Conservation (phyloP, 306 rosid genomes). For the Trifolium subterraneum region DNA sequence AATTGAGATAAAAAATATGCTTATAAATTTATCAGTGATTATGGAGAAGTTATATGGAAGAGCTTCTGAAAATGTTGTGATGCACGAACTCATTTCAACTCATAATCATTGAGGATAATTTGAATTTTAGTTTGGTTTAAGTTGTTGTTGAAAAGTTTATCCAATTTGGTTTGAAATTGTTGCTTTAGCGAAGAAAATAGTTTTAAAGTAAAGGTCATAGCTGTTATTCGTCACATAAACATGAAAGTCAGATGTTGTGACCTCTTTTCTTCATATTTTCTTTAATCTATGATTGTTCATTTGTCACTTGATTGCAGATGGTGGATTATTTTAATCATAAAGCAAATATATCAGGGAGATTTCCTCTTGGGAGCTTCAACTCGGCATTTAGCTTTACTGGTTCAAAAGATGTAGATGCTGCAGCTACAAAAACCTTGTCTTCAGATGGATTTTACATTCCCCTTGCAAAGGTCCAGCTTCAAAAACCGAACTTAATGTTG, state of each 20-base stretch:
- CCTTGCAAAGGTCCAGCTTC: conserved; percentile 77
- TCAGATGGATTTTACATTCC: conserved; percentile 77
- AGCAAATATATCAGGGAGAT: conserved; percentile 65
- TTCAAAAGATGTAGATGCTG: conserved; percentile 69
- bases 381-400: conserved; percentile 90
- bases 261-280: not conserved
- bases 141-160: not conserved
- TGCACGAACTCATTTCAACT: not conserved
- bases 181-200: conserved; percentile 7
- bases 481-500: conserved; percentile 54
- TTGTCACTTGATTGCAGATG: conserved; percentile 70
- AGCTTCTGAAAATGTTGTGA: not conserved
- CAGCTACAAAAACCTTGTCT: conserved; percentile 72
- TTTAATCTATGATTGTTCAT: conserved; percentile 33
- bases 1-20: no score
- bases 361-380: conserved; percentile 86
- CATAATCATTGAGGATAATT: not conserved
- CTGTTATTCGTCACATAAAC: not conserved
- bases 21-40: no score
- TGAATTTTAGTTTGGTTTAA: not conserved
- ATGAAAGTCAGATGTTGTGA: not conserved
- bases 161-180: not conserved
- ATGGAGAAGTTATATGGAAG: no score
- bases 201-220: not conserved
- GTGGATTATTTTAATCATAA: conserved; percentile 77